Conservation (phyloP, 441 rosid genomes). For the Jatropha multifida region DNA sequence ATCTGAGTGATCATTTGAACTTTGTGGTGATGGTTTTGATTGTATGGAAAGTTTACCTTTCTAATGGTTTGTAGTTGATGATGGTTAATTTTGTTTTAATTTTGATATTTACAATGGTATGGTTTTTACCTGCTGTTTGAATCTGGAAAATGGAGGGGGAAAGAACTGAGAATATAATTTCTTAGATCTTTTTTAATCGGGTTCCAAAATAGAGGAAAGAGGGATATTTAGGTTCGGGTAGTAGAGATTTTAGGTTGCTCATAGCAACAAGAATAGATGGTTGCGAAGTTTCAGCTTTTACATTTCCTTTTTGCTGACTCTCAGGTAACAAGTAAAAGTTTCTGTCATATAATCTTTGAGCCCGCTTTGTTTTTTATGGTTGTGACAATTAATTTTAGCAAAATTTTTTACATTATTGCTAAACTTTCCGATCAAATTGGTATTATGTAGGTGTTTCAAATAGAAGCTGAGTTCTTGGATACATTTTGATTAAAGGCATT, state of each 20-base stretch:
- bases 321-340: background rate
- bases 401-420: background rate
- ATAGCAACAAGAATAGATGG: background rate
- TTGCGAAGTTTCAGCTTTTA: background rate
- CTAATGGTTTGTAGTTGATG: background rate
- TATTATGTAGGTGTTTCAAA: slow-evolving; percentile 9
- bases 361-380: background rate
- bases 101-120: background rate
- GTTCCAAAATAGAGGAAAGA: background rate
- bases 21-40: background rate
- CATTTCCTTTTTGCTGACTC: background rate
- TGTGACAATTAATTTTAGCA: background rate
- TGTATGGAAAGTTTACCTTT: background rate
- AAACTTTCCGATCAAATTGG: slow-evolving; percentile 4
- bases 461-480: slow-evolving; percentile 9
- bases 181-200: background rate
- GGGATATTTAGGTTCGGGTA: background rate
- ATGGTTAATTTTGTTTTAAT: background rate
- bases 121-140: background rate
- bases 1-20: background rate
- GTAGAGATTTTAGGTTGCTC: background rate
- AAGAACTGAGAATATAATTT: background rate
- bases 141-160: background rate
- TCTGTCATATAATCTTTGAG: background rate
- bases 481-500: slow-evolving; percentile 1